Conservation (phyloP, 1,139 yeast genomes). For the Suhomyces terraborum region DNA sequence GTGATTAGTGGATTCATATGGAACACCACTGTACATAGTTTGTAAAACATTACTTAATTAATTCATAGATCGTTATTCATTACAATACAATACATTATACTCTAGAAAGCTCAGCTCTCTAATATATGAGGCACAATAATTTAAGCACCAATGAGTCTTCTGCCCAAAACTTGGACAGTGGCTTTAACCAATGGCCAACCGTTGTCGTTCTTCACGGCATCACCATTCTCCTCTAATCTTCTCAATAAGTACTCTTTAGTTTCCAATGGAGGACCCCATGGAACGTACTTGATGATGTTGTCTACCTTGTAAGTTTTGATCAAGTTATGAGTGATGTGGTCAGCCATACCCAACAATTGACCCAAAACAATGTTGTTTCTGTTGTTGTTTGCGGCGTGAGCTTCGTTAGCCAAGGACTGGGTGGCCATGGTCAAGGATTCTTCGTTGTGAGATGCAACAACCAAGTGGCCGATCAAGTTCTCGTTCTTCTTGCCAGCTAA, state of each 20-base stretch:
- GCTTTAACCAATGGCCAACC: constrained; percentile 76
- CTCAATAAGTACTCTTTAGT: constrained; percentile 89
- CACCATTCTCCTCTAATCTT: constrained; percentile 95
- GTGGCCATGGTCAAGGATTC: constrained; percentile 77
- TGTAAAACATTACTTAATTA: not conserved
- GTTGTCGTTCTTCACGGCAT: constrained; percentile 86
- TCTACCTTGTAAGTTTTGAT: constrained; percentile 63
- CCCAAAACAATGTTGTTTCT: constrained; percentile 78
- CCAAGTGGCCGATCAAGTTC: constrained; percentile 75
- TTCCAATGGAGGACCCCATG: constrained; percentile 97
- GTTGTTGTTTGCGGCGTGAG: constrained; percentile 32
- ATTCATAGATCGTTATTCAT: constrained; percentile 8
- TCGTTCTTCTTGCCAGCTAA: constrained; percentile 46
- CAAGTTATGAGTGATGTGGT: constrained; percentile 77
- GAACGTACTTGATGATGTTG: constrained; percentile 89
- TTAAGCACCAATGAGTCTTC: constrained; percentile 36
- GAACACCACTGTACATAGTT: constrained; percentile 7
- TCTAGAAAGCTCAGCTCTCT: constrained; percentile 3
- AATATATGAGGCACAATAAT: not conserved
- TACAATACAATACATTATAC: constrained; percentile 4
- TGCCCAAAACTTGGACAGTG: constrained; percentile 46
- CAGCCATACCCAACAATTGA: constrained; percentile 96
- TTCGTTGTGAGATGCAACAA: constrained; percentile 89
- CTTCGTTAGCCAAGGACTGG: constrained; percentile 42
- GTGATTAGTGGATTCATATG: constrained; percentile 41